Base-by-base conservation (phyloP, 2,329 filamentous ascomycete genomes). In the Pezicula carpinea region DNA sequence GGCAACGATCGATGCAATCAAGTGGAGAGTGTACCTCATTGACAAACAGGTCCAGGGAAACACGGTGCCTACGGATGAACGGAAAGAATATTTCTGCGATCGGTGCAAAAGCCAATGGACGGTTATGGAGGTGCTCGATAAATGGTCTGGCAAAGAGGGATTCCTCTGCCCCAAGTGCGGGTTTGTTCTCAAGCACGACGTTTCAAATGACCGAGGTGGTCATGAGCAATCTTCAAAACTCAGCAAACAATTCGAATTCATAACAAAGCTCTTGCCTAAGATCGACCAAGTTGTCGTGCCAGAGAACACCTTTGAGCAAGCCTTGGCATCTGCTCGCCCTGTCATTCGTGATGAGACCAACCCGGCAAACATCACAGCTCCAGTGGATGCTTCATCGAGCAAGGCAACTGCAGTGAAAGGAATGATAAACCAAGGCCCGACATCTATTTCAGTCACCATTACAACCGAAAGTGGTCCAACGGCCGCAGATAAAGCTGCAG, bases 1-100 rank as follows among this genome's bases (percentile, higher is more conserved):
- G 50, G 87, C 89, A 48, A 89, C 92, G 31, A 89, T 99, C 61
- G 93, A 99, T 69, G 89, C 89, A 41, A 95, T 96, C 69, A 99
- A 99, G 67, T 99, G 87, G 79, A 85, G 89, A 53, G 83, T 96
- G 43, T 91, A 92, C 63, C 85, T 85, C 47, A 82, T 97, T 57
- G 90, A 91, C 56, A 91, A 92, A 64, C 83, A 86, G 46, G 89
- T 97, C 49, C 91, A 96, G 68, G 83, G 85, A 14, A 84, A 89
- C 48, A 87, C 88, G 14, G 83, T 88, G 15, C 85, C 89, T 0
- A 85, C 85, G 8, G 80, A 80, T 47, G 92, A 97, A 67, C 87
- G 89, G 65, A 96, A 96, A 66, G 93, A 97, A 63, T 95, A 91
- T 60, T 84, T 85, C 50, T 99, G 93, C 68, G 73, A 77, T 26